Base-by-base conservation (phyloP, 495 filamentous ascomycete genomes). In the Hypoxylon fuscum region DNA sequence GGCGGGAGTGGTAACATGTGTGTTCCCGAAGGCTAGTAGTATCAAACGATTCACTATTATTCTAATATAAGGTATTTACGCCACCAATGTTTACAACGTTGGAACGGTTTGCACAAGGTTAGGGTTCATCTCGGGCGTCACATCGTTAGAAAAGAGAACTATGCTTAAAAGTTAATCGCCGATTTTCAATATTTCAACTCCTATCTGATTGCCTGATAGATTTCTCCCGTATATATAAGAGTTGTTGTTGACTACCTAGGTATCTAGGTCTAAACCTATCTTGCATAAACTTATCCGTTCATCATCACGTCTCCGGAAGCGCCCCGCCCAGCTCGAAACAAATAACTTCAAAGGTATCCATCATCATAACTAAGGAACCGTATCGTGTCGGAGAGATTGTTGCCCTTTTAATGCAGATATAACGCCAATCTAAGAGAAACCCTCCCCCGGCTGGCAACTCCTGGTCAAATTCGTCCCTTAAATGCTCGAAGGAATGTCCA, bases 351-450 rank as follows among this genome's bases (percentile, higher is more conserved):
- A 27, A 68, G 55, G 59, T 66, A 69, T 67, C 66, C 69, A 66
- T 51, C 48, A 55, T 64, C 66, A 57, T 69, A 67, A 69, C 55
- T 65, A 55, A 62, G 52, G 48, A 64, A 60, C 63, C 69, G 41
- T 62, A 55, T 66, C 63, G 47, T 60, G 41, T 70, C 60, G 63
- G 68, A 57, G 44, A 51, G 50, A 43, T 44, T 53, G 53, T 42
- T 58, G 62, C 44, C 46, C 58, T 37, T 52, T 43, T 54, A 55
- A 59, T 67, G 58, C 49, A 46, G 52, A 50, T 57, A 49, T 65
- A 60, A 62, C 59, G 52, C 54, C 64, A 25, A 49, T 59, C 57
- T 50, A 53, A 57, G 52, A 57, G 41, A 62, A 66, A 37, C 3
- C 31, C 58, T 44, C 53, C 27, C 31, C 58, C 43, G 51, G 35